Evolutionary conservation across 2,329 filamentous ascomycete species (phyloP).

Genomic region (Elsinoe ampelina): DNA sequence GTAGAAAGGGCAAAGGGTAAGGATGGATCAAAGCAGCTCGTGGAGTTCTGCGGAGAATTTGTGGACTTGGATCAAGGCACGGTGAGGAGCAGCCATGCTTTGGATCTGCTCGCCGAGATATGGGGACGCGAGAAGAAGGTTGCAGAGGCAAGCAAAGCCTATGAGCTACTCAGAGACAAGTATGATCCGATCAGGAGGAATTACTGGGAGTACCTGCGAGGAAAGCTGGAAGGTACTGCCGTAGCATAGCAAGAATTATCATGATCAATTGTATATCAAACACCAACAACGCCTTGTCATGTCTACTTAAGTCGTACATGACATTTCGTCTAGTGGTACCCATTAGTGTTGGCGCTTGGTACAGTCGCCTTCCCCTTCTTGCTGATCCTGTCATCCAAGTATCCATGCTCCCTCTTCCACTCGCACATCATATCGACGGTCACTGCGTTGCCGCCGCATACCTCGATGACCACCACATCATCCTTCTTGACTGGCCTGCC

Average conservation of each 20-base stretch:
- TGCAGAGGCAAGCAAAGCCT: slow-evolving; percentile 55
- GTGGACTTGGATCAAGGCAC: slow-evolving; percentile 41
- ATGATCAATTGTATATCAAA: not conserved
- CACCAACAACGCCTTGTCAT: not conserved
- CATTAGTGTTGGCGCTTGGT: slow-evolving; percentile 14
- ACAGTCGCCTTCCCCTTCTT: slow-evolving; percentile 13
- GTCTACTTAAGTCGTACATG: not conserved
- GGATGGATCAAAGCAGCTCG: slow-evolving; percentile 40
- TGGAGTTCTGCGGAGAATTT: slow-evolving; percentile 46
- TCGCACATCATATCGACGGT: slow-evolving; percentile 42
- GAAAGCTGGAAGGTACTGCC: slow-evolving; percentile 28
- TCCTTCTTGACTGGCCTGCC: slow-evolving; percentile 54
- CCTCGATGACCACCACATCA: slow-evolving; percentile 70
- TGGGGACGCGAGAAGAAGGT: slow-evolving; percentile 46
- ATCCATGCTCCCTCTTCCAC: slow-evolving; percentile 36
- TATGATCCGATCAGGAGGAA: slow-evolving; percentile 87
- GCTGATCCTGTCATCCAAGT: slow-evolving; percentile 17
- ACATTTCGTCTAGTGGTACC: not conserved
- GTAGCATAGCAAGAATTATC: not conserved
- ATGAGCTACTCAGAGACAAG: slow-evolving; percentile 66
- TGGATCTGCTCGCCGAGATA: slow-evolving; percentile 65
- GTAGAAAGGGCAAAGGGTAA: slow-evolving; percentile 48
- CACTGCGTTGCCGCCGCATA: slow-evolving; percentile 61
- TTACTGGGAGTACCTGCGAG: slow-evolving; percentile 78
- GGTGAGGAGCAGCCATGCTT: slow-evolving; percentile 52